A percentile compares a stretch with the other conserved stretches of the same genome.
These are phyloP conservation scores for Candida insectorum DNA, from an alignment of 805 yeast genomes.

Conservation along the genomic window DNA sequence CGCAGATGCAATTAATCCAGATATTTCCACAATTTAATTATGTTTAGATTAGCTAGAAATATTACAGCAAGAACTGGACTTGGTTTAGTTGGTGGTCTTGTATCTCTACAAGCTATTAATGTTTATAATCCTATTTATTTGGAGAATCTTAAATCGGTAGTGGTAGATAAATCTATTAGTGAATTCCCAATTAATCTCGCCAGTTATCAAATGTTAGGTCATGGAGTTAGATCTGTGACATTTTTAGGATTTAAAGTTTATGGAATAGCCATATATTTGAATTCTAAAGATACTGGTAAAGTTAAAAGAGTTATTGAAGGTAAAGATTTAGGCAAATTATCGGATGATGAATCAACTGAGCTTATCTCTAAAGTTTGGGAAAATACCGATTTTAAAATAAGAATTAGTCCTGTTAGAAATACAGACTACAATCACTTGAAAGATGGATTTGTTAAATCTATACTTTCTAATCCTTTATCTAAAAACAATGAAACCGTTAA, in stretches of 20 bases:
- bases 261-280: constrained; percentile 79
- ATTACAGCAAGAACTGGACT: constrained; percentile 1
- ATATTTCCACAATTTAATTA: constrained; percentile 11
- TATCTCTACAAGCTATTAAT: constrained; percentile 5
- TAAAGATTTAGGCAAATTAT: constrained; percentile 33
- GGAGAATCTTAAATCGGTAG: constrained; percentile 7
- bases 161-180: constrained; percentile 48
- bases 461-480: constrained; percentile 62
- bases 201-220: constrained; percentile 61
- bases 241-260: constrained; percentile 81
- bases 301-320: constrained; percentile 34
- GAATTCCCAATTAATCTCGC: constrained; percentile 41
- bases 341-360: constrained; percentile 50
- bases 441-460: constrained; percentile 84
- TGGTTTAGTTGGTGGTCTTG: constrained; percentile 5
- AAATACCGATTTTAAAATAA: constrained; percentile 61
- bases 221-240: constrained; percentile 81
- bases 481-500: constrained; percentile 41
- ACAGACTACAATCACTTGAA: constrained; percentile 87
- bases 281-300: constrained; percentile 49
- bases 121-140: constrained; percentile 9
- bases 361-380: constrained; percentile 57
- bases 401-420: constrained; percentile 83
- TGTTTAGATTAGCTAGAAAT: constrained; percentile 4
- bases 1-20: constrained; percentile 23